Evolutionary conservation across 202 grass and related monocot genomes (phyloP), one percentile per base, ranked within the genome.

Genomic region (Eragrostis tef): DNA sequence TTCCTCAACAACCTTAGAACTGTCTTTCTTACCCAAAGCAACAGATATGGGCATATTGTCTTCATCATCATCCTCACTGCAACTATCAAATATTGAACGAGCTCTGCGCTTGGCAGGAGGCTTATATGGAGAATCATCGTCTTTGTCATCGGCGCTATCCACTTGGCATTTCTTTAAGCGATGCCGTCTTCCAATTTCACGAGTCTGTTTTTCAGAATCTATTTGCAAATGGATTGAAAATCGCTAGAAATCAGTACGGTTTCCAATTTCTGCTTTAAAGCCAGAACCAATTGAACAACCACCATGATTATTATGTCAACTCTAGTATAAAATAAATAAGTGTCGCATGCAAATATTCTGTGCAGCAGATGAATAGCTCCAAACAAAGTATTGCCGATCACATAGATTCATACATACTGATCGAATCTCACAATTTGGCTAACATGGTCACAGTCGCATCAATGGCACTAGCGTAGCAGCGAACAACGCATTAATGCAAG

Each of bases 21-120:
- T 81, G 39, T 27, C 48, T 79, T 82, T 85, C 68, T 83, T 83
- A 67, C 27, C 70, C 60, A 73, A 31, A 31, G 29, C 80, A 83
- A 76, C 44, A 75, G 72, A 66, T 34, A 60, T 47, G 29, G 77
- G 84, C 62, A 64, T 31, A 47, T 49, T 17, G 79, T 87, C 81
- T 79, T 94, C 92, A 83, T 91, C 89, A 31, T 31, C 29, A 31
- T 31, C 29, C 64, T 94, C 89, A 73, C 81, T 89, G 67, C 62
- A 65, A 45, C 81, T 86, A 62, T 87, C 84, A 52, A 87, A 42
- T 43, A 73, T 34, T 52, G 77, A 71, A 75, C 9, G 0, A 76
- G 16, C 20, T 31, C 29, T 31, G 29, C 29, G 29, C 29, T 31
- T 31, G 29, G 29, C 29, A 31, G 29, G 29, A 31, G 83, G 85